These are phyloP conservation scores for Penicilliopsis zonata DNA, from an alignment of 495 filamentous ascomycete genomes.

Conservation along the genomic window DNA sequence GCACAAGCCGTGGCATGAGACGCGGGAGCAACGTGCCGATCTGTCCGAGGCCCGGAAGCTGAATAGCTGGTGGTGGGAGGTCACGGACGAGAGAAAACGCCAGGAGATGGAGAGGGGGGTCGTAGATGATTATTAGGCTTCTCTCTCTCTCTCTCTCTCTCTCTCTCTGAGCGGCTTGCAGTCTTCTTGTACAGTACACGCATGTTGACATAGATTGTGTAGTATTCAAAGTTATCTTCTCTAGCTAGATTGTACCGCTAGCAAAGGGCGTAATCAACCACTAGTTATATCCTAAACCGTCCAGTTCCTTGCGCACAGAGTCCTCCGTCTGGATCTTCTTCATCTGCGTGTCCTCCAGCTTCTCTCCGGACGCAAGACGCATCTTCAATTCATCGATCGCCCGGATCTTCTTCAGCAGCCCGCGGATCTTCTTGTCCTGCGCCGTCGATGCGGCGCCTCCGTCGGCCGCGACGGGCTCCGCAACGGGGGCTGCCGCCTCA, in stretches of 20 bases:
- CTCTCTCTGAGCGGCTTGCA: too few species aligned
- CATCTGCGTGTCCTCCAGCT: constrained; percentile 94
- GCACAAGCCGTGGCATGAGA: constrained; percentile 73
- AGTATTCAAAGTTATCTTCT: background rate
- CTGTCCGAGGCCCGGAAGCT: constrained; percentile 8
- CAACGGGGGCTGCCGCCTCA: constrained; percentile 3
- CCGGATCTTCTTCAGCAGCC: constrained; percentile 88
- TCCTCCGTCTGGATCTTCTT: constrained; percentile 94
- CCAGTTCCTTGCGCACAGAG: constrained; percentile 68
- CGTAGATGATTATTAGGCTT: too few species aligned
- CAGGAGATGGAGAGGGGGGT: too few species aligned
- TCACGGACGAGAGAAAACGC: constrained; percentile 38
- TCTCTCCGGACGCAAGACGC: constrained; percentile 86
- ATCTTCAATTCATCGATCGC: constrained; percentile 97
- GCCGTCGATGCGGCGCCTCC: constrained; percentile 24
- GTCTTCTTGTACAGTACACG: constrained; percentile 3
- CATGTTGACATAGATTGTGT: constrained; percentile 4
- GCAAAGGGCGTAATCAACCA: constrained; percentile 2
- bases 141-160: too few species aligned
- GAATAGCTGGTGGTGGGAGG: constrained; percentile 55
- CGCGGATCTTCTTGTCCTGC: constrained; percentile 80
- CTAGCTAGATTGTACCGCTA: background rate
- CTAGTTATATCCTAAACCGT: constrained; percentile 43
- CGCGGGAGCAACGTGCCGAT: constrained; percentile 13
- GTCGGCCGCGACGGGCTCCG: constrained; percentile 14